Conservation (phyloP, 805 yeast genomes). For the Aciculoconidium aculeatum region DNA sequence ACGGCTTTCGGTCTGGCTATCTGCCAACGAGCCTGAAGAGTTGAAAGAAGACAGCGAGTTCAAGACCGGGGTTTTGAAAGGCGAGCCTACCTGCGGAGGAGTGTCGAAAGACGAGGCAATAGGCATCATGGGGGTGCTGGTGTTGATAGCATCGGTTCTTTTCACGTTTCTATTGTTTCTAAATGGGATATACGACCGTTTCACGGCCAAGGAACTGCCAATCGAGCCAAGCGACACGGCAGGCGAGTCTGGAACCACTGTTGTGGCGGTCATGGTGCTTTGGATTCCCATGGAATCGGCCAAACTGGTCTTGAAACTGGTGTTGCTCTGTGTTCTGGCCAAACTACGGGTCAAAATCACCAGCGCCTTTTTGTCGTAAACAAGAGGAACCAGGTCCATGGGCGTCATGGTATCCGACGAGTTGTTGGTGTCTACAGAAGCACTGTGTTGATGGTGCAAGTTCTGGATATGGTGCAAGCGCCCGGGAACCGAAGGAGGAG, state of each 20-base stretch:
- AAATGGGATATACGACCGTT: constrained; percentile 38
- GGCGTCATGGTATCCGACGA: constrained; percentile 38
- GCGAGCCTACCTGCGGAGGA: constrained; percentile 6
- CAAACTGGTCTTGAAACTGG: constrained; percentile 70
- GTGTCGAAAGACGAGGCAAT: constrained; percentile 17
- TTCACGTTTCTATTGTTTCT: constrained; percentile 21
- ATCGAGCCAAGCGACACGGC: constrained; percentile 7
- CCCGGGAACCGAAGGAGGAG: constrained; percentile 10
- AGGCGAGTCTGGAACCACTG: constrained; percentile 6
- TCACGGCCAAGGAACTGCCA: constrained; percentile 11
- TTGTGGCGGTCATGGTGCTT: constrained; percentile 3
- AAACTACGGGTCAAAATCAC: constrained; percentile 67
- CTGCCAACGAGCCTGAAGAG: constrained; percentile 1
- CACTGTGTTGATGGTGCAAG: constrained; percentile 38
- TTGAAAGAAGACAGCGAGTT: constrained; percentile 6
- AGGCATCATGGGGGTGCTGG: constrained; percentile 20
- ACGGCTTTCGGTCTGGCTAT: constrained; percentile 11
- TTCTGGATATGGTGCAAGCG: constrained; percentile 6
- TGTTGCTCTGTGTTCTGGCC: constrained; percentile 67
- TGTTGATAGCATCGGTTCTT: too few species aligned
- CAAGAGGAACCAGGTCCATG: constrained; percentile 69
- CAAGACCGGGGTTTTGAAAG: constrained; percentile 11
- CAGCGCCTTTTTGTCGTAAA: constrained; percentile 75
- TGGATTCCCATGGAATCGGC: constrained; percentile 52
- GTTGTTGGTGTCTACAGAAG: constrained; percentile 60